Evolutionary conservation across 163 green algal species (phyloP).

Genomic region (Chlamydomonas reinhardtii): DNA sequence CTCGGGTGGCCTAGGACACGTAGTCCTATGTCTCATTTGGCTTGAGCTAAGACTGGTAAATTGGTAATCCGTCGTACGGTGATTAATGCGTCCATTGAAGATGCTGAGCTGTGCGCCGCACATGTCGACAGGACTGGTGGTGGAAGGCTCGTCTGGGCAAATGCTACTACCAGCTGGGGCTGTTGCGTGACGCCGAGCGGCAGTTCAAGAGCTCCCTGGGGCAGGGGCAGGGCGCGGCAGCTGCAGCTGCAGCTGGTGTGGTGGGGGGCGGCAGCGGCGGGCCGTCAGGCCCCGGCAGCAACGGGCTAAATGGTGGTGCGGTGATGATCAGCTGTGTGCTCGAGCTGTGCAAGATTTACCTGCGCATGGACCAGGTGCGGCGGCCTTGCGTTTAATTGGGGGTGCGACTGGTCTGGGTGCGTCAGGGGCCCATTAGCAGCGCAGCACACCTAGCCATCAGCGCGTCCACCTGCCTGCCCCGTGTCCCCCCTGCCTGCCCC

Average conservation of each 20-base stretch:
- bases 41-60: too few species aligned
- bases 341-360: slow-evolving; percentile 78
- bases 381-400: not conserved
- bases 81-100: too few species aligned
- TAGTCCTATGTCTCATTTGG: too few species aligned
- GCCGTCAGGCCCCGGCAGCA: not conserved
- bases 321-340: slow-evolving; percentile 73
- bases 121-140: slow-evolving; percentile 79
- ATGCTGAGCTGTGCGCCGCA: too few species aligned
- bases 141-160: slow-evolving; percentile 87
- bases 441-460: not conserved
- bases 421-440: too few species aligned
- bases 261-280: not conserved
- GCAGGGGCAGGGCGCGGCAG: slow-evolving; percentile 51
- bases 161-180: slow-evolving; percentile 86
- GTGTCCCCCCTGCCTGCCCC: not conserved
- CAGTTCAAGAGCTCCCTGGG: slow-evolving; percentile 77
- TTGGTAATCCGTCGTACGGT: too few species aligned
- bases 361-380: slow-evolving; percentile 75
- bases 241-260: not conserved
- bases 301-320: slow-evolving; percentile 46
- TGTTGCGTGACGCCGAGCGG: slow-evolving; percentile 83
- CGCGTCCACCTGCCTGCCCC: not conserved
- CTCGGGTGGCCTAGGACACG: too few species aligned
- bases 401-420: not conserved